phyloP scores from a whole-genome alignment of 148 eudicot genomes.

The Chenopodium berlandieri region DNA sequence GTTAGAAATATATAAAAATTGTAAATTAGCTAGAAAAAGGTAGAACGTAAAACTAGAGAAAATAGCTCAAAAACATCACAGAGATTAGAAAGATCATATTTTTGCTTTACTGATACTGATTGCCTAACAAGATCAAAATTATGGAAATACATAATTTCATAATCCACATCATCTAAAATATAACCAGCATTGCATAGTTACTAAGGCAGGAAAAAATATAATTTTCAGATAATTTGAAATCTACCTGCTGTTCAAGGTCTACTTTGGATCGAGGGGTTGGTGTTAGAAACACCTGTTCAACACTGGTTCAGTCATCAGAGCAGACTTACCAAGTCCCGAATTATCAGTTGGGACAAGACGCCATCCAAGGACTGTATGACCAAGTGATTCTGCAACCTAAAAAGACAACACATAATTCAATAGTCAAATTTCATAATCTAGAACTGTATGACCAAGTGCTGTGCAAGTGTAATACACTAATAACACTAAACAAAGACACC shows the following conservation, averaged over 20 bases:
- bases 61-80: background rate
- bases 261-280: constrained; percentile 71
- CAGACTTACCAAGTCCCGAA: constrained; percentile 87
- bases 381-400: constrained; percentile 96
- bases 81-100: background rate
- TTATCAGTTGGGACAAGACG: constrained; percentile 90
- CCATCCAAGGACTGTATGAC: constrained; percentile 99
- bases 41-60: background rate
- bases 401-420: constrained; percentile 16
- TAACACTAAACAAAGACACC: no score
- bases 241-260: constrained; percentile 90
- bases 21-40: background rate
- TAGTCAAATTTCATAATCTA: constrained; percentile 8
- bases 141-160: background rate
- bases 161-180: background rate
- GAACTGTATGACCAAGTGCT: constrained; percentile 84
- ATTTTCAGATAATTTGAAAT: background rate
- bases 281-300: constrained; percentile 97
- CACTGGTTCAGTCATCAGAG: constrained; percentile 91
- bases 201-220: background rate
- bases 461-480: no score
- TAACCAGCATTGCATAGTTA: background rate
- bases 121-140: background rate
- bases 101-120: background rate
- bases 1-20: constrained; percentile 11